A percentile compares a stretch with the other conserved stretches of the same genome.
These are phyloP conservation scores for Mollisiaceae sp. DNA, from an alignment of 2,329 filamentous ascomycete genomes.

Conservation along the genomic window DNA sequence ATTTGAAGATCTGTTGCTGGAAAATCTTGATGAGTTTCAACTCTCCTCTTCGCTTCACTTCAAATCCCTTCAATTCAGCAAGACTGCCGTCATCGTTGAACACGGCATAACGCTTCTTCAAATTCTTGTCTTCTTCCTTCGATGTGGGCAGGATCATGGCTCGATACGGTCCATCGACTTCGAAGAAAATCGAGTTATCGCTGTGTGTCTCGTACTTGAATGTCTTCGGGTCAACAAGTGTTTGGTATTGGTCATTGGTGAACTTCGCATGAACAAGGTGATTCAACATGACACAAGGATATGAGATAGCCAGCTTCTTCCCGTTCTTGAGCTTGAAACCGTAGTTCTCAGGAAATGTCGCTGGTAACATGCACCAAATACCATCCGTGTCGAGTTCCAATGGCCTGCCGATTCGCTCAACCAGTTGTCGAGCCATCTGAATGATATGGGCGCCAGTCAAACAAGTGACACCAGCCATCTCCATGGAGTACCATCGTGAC, in stretches of 20 bases:
- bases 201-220: slow-evolving; percentile 96
- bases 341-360: slow-evolving; percentile 96
- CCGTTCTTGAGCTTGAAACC: slow-evolving; percentile 92
- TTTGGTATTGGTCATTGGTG: slow-evolving; percentile 98
- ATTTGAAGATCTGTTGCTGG: slow-evolving; percentile 99
- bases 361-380: slow-evolving; percentile 99
- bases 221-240: slow-evolving; percentile 75
- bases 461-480: slow-evolving; percentile 99
- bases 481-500: slow-evolving; percentile 98
- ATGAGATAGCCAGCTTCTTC: slow-evolving; percentile 95
- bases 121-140: slow-evolving; percentile 98
- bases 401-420: slow-evolving; percentile 90
- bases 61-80: slow-evolving; percentile 95
- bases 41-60: slow-evolving; percentile 96
- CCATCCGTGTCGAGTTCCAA: slow-evolving; percentile 96
- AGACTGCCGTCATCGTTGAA: slow-evolving; percentile 98
- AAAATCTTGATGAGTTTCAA: slow-evolving; percentile 99
- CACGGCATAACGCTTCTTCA: slow-evolving; percentile 98
- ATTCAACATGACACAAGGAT: slow-evolving; percentile 99
- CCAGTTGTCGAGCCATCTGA: slow-evolving; percentile 90
- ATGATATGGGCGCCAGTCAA: slow-evolving; percentile 96
- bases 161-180: slow-evolving; percentile 96
- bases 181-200: slow-evolving; percentile 99
- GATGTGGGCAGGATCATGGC: slow-evolving; percentile 98
- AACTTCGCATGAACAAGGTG: slow-evolving; percentile 94